Percentiles rank a stretch among this genome's conserved stretches.
Evolutionary conservation across 2,329 filamentous ascomycete genomes (phyloP).

Genomic region (Xylaria polymorpha): DNA sequence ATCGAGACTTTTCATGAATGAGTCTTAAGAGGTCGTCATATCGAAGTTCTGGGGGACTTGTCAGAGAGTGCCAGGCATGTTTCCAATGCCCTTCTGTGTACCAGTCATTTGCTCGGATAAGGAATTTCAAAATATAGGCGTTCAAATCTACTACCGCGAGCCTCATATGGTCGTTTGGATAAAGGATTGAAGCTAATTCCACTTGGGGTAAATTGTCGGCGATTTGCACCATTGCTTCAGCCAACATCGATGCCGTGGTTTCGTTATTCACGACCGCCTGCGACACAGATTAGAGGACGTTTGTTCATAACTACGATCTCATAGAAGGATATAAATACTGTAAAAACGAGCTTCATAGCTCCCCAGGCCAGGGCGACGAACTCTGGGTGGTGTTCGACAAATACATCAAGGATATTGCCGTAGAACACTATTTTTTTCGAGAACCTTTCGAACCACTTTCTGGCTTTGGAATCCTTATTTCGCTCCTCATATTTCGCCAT

Average conservation of each 20-base stretch:
- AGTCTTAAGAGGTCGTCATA: slow-evolving; percentile 1
- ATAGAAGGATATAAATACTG: slow-evolving; percentile 2
- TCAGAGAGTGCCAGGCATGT: slow-evolving; percentile 2
- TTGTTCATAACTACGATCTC: too few relatives aligned
- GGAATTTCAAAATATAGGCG: slow-evolving; percentile 7
- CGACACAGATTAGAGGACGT: not conserved
- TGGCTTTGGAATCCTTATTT: not conserved
- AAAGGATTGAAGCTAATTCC: not conserved
- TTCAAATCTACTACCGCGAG: not conserved
- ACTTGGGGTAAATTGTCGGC: slow-evolving; percentile 1
- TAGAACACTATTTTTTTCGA: not conserved
- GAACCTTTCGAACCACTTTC: not conserved
- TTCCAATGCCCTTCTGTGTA: not conserved
- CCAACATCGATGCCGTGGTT: not conserved
- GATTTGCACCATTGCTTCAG: not conserved
- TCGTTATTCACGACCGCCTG: slow-evolving; percentile 13
- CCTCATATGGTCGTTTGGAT: not conserved
- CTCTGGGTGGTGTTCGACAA: slow-evolving; percentile 30
- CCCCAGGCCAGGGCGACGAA: slow-evolving; percentile 22
- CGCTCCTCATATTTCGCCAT: not conserved
- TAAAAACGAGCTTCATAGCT: slow-evolving; percentile 30
- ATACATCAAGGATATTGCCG: slow-evolving; percentile 14
- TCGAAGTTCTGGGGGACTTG: not conserved
- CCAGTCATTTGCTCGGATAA: slow-evolving; percentile 9
- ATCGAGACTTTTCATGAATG: not conserved